Conservation (phyloP, 345 rosid genomes). For the Carallia brachiata region DNA sequence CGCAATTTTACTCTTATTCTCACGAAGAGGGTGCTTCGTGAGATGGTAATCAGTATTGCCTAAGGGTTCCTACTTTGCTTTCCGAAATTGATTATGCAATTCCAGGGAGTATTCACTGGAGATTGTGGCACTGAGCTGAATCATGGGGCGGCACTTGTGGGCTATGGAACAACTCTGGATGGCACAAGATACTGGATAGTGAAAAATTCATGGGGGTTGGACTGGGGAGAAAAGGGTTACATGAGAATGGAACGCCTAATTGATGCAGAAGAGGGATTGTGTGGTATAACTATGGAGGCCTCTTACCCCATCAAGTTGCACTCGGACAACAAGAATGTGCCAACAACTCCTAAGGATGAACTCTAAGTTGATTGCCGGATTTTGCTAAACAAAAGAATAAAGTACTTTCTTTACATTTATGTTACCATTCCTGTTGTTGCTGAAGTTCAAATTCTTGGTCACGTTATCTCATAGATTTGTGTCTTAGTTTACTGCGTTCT, state of each 20-base stretch:
- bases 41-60: no score
- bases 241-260: conserved; percentile 47
- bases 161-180: conserved; percentile 38
- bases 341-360: conserved; percentile 3
- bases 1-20: no score
- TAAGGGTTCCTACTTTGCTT: no score
- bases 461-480: no score
- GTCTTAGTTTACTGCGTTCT: no score
- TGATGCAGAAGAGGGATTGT: conserved; percentile 38
- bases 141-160: conserved; percentile 53
- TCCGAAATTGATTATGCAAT: neutral
- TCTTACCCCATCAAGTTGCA: conserved; percentile 41
- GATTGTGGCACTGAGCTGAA: conserved; percentile 49
- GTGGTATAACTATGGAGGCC: conserved; percentile 60
- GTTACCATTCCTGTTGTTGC: no score
- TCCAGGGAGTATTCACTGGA: conserved; percentile 54
- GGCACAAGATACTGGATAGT: conserved; percentile 53
- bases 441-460: no score
- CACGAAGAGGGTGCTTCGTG: no score
- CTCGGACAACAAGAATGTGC: conserved; percentile 6
- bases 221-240: conserved; percentile 60
- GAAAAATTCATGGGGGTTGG: conserved; percentile 59
- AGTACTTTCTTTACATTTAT: no score
- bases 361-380: neutral
- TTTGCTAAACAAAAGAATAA: no score